A percentile compares a stretch with the other conserved stretches of the same genome.
Conservation (phyloP, 306 rosid species). For the Vigna unguiculata region DNA sequence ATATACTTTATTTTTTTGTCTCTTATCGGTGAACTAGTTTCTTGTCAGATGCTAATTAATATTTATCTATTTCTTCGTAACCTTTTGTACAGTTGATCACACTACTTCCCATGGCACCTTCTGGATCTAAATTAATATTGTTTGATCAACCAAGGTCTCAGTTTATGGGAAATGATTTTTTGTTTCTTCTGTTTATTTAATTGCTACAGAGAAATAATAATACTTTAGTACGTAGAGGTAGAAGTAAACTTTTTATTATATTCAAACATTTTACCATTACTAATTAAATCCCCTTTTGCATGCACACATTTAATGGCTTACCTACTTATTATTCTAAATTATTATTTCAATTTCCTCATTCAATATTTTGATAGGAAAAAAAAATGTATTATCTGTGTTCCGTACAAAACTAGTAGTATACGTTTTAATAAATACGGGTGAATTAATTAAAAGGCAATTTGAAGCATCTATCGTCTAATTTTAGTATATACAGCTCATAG, state of each 20-base stretch:
- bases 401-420: not conserved
- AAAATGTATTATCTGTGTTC: not conserved
- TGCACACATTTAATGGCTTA: constrained; percentile 11
- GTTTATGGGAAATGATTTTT: constrained; percentile 53
- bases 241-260: not conserved
- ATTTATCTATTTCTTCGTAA: constrained; percentile 23
- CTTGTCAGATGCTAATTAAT: constrained; percentile 29
- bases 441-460: not conserved
- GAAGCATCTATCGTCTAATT: not conserved
- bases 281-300: not conserved
- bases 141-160: constrained; percentile 23
- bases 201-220: constrained; percentile 4
- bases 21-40: constrained; percentile 44
- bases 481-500: not conserved
- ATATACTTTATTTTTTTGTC: constrained; percentile 11
- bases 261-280: not conserved
- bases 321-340: not conserved
- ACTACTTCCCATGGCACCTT: constrained; percentile 46
- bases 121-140: constrained; percentile 43
- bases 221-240: not conserved
- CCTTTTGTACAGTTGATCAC: constrained; percentile 27
- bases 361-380: not conserved
- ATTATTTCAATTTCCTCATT: not conserved
- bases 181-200: constrained; percentile 45
- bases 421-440: no score